Base-by-base conservation (phyloP, 768 basidiomycete species). In the Russula abietina region DNA sequence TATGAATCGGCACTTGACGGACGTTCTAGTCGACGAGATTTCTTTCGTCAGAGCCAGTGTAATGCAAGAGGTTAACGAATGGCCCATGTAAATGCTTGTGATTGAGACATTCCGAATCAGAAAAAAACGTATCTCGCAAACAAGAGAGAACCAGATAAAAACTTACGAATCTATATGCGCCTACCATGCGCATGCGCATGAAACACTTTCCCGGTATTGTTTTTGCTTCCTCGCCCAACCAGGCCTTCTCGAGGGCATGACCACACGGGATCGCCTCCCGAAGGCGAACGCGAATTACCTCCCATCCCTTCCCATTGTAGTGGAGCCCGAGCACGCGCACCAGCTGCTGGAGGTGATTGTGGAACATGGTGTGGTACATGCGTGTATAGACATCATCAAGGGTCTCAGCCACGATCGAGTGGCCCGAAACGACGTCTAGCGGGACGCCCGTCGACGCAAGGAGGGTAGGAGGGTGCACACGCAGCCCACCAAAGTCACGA, bases 291-390 rank as follows among this genome's bases (percentile, higher is more conserved):
- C 81, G 74, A 26, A 83, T 79, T 14, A 83, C 68, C 11, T 72
- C 73, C 81, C 82, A 84, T 4, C 82, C 82, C n/a, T 68, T 72
- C 19, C 82, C 82, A 53, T 77, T 80, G 68, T 83, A 81, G 69
- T 85, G 83, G 17, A 85, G 72, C 12, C 75, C 81, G 59, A 85
- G 77, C 6, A 85, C 78, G 2, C 83, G 79, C 59, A 83, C 80
- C 48, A 84, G 77, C 63, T 81, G 82, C 67, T 85, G 83, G 32
- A 85, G 73, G 55, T 85, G 83, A 64, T 83, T 84, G 71, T 83
- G 81, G 57, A 84, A 76, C 63, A 81, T 74, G 2, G 82, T 80
- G 73, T 84, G 83, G 66, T 83, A 83, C 77, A 82, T 80, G 57
- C 80, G 75, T 41, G 76, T 79, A 66, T 83, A 83, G 45, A 83